These are phyloP conservation scores for Cicer judaicum DNA, from an alignment of 306 rosid species.

Conservation along the genomic window DNA sequence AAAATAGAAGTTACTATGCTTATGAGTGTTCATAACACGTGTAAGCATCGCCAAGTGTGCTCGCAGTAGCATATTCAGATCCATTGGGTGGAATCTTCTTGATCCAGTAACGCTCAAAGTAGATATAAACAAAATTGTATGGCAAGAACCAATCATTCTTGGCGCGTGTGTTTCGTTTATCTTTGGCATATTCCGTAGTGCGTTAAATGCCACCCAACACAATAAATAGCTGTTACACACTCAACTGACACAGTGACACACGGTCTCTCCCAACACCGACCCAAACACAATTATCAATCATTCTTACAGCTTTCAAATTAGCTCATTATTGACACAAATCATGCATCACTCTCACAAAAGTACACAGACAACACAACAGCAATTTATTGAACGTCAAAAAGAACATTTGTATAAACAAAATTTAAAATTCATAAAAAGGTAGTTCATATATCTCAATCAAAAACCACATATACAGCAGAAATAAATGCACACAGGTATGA, in stretches of 20 bases:
- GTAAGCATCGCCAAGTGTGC: slow-evolving; percentile 18
- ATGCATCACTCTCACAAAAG: slow-evolving; percentile 1
- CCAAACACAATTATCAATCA: slow-evolving; percentile 1
- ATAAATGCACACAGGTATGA: not conserved
- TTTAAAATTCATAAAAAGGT: slow-evolving; percentile 26
- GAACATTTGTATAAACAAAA: not conserved
- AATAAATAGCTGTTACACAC: not conserved
- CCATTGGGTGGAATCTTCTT: slow-evolving; percentile 28
- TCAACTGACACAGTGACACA: not conserved
- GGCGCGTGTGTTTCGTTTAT: not conserved
- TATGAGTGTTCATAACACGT: slow-evolving; percentile 21
- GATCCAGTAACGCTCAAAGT: slow-evolving; percentile 27
- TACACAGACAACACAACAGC: slow-evolving; percentile 5
- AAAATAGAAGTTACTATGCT: not conserved
- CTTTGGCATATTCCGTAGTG: no score
- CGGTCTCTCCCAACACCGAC: no score
- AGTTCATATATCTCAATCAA: slow-evolving; percentile 9
- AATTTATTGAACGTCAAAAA: slow-evolving; percentile 7
- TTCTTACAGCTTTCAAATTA: slow-evolving; percentile 23
- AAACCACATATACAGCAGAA: not conserved
- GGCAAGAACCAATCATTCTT: slow-evolving; percentile 10
- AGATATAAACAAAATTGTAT: slow-evolving; percentile 33
- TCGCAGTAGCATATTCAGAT: slow-evolving; percentile 32
- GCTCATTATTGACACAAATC: slow-evolving; percentile 8
- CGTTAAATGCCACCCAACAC: not conserved